A percentile compares a stretch with the other conserved stretches of the same genome.
These are phyloP conservation scores for Terana coerulea DNA, from an alignment of 768 basidiomycete species.

Conservation along the genomic window DNA sequence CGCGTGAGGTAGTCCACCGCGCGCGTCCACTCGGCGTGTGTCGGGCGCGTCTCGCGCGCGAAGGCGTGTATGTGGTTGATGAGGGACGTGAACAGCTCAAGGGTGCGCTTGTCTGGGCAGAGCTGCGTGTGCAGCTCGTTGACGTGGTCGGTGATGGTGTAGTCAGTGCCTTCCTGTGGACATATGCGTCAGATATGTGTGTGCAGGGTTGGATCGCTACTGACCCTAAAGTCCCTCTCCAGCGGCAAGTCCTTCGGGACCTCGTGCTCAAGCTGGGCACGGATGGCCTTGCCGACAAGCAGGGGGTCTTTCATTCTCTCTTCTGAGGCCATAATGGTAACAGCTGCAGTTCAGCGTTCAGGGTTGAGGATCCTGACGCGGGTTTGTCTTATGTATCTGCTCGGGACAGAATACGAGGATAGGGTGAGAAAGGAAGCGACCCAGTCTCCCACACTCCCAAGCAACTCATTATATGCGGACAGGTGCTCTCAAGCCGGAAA, in stretches of 20 bases:
- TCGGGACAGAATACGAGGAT: too few relatives aligned
- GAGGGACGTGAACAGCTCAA: slow-evolving; percentile 28
- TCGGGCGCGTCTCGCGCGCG: slow-evolving; percentile 32
- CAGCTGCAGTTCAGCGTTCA: too few relatives aligned
- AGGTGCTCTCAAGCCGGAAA: slow-evolving; percentile 1
- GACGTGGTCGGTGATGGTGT: slow-evolving; percentile 34
- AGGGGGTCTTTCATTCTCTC: slow-evolving; percentile 31
- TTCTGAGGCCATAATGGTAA: slow-evolving; percentile 27
- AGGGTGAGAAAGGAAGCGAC: not conserved
- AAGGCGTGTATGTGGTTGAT: slow-evolving; percentile 35
- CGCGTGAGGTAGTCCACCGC: slow-evolving; percentile 35
- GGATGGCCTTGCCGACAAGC: slow-evolving; percentile 30
- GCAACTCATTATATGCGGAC: not conserved
- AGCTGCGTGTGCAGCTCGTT: slow-evolving; percentile 27
- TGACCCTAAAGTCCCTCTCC: slow-evolving; percentile 26
- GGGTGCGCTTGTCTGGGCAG: slow-evolving; percentile 26
- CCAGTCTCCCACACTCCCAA: slow-evolving; percentile 1
- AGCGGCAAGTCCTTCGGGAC: slow-evolving; percentile 32
- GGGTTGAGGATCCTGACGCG: too few relatives aligned
- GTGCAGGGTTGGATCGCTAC: not conserved
- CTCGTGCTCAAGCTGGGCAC: slow-evolving; percentile 31
- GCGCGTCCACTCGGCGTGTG: slow-evolving; percentile 36
- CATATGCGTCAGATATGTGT: not conserved
- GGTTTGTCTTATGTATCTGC: too few relatives aligned
- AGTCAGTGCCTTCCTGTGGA: slow-evolving; percentile 26